Percentiles rank a stretch among this genome's conserved stretches.
Conservation (phyloP, 2,329 filamentous ascomycete species). For the Achaetomium macrosporum region DNA sequence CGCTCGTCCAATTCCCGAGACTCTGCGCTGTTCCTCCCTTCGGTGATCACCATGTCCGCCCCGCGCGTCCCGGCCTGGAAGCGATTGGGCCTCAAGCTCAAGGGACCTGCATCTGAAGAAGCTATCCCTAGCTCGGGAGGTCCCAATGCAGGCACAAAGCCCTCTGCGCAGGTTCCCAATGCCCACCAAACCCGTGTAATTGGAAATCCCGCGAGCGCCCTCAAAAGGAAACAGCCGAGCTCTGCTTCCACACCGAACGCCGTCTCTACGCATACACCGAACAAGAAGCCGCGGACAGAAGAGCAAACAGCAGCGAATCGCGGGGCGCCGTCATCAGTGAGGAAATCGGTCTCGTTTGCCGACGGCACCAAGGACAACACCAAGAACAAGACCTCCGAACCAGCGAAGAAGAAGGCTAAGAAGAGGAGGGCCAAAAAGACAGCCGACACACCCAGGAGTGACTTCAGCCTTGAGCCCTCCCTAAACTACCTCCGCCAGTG, state of each 20-base stretch:
- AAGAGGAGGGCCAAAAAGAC: slow-evolving; percentile 33
- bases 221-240: slow-evolving; percentile 43
- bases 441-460: slow-evolving; percentile 28
- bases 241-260: slow-evolving; percentile 30
- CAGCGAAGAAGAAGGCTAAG: slow-evolving; percentile 26
- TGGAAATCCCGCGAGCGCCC: slow-evolving; percentile 32
- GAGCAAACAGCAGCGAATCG: slow-evolving; percentile 20
- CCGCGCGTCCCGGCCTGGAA: slow-evolving; percentile 52
- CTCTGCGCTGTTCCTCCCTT: slow-evolving; percentile 25
- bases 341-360: slow-evolving; percentile 47
- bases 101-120: slow-evolving; percentile 36
- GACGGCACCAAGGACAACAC: slow-evolving; percentile 34
- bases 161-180: slow-evolving; percentile 23
- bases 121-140: slow-evolving; percentile 24
- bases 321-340: slow-evolving; percentile 22
- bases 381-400: slow-evolving; percentile 20
- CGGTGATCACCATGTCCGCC: slow-evolving; percentile 36
- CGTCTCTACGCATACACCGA: slow-evolving; percentile 22
- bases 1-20: slow-evolving; percentile 7
- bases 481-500: slow-evolving; percentile 74
- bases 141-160: slow-evolving; percentile 18
- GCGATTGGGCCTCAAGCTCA: slow-evolving; percentile 58
- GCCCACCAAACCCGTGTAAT: slow-evolving; percentile 17
- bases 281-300: slow-evolving; percentile 33
- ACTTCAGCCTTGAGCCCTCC: slow-evolving; percentile 51